Conservation (phyloP, 306 rosid genomes). For the Urtica urens region DNA sequence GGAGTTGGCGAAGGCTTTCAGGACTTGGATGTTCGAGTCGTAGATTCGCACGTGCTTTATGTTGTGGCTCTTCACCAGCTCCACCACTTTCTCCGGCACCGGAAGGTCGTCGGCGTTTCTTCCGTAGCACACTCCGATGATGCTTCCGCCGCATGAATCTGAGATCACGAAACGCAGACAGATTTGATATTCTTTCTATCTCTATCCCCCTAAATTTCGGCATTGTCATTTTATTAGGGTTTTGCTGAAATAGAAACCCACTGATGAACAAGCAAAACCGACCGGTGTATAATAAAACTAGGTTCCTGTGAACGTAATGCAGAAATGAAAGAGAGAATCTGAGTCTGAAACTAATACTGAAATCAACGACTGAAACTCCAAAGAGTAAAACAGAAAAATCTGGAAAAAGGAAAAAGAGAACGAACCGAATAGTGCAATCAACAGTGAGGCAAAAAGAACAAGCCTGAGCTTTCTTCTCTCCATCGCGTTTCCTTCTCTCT, state of each 20-base stretch:
- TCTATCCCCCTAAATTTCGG: too few relatives aligned
- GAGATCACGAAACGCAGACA: slow-evolving; percentile 1
- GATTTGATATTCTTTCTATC: too few relatives aligned
- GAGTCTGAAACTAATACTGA: slow-evolving; percentile 2
- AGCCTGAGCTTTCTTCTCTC: slow-evolving; percentile 29
- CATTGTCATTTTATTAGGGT: too few relatives aligned
- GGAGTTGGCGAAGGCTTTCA: slow-evolving; percentile 87
- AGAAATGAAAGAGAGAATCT: background rate
- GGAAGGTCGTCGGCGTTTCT: slow-evolving; percentile 97
- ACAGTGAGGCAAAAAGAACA: slow-evolving; percentile 31
- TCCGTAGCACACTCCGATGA: slow-evolving; percentile 87
- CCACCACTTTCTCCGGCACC: slow-evolving; percentile 84
- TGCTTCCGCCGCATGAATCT: slow-evolving; percentile 74
- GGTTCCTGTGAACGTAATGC: too few relatives aligned
- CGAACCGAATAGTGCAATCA: slow-evolving; percentile 60
- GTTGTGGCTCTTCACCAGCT: slow-evolving; percentile 73
- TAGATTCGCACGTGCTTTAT: slow-evolving; percentile 72
- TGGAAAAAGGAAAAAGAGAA: slow-evolving; percentile 11
- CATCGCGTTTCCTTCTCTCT: slow-evolving; percentile 29
- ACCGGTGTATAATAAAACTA: too few relatives aligned
- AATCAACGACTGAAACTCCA: background rate
- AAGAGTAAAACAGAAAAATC: background rate
- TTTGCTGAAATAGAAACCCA: too few relatives aligned
- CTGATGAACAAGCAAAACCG: too few relatives aligned
- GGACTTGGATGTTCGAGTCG: slow-evolving; percentile 77